Evolutionary conservation across 257 asterid species (phyloP).

Genomic region (Nemophila menziesii): DNA sequence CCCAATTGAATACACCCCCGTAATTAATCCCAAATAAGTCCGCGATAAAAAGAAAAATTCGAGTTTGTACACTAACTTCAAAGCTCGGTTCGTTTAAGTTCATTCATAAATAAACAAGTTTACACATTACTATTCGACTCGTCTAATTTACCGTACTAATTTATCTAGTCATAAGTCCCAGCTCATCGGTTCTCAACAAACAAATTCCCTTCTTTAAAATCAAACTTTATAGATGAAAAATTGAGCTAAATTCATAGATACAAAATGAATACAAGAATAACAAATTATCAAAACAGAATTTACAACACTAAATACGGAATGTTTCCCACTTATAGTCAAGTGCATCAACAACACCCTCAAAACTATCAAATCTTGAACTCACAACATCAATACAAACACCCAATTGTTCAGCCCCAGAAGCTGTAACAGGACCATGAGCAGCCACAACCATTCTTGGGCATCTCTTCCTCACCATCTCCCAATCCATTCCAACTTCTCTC

Average conservation of each 20-base stretch:
- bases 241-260: not conserved
- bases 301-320: not conserved
- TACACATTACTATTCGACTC: too few relatives aligned
- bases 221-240: not conserved
- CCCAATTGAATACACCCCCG: too few relatives aligned
- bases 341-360: slow-evolving; percentile 60
- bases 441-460: slow-evolving; percentile 67
- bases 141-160: too few relatives aligned
- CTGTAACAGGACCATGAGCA: slow-evolving; percentile 87
- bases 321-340: slow-evolving; percentile 32
- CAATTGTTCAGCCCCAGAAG: slow-evolving; percentile 66
- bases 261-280: not conserved
- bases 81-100: too few relatives aligned
- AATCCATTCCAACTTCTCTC: slow-evolving; percentile 46
- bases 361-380: slow-evolving; percentile 54
- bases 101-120: too few relatives aligned
- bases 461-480: slow-evolving; percentile 56
- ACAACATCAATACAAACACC: slow-evolving; percentile 76
- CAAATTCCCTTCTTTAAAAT: too few relatives aligned
- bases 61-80: too few relatives aligned
- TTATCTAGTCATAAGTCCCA: too few relatives aligned
- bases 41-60: too few relatives aligned
- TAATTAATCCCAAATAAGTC: too few relatives aligned
- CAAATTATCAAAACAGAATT: not conserved
- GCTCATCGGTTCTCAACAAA: too few relatives aligned